phyloP scores from a whole-genome alignment of 768 basidiomycete species.

The Phallus indusiatus region DNA sequence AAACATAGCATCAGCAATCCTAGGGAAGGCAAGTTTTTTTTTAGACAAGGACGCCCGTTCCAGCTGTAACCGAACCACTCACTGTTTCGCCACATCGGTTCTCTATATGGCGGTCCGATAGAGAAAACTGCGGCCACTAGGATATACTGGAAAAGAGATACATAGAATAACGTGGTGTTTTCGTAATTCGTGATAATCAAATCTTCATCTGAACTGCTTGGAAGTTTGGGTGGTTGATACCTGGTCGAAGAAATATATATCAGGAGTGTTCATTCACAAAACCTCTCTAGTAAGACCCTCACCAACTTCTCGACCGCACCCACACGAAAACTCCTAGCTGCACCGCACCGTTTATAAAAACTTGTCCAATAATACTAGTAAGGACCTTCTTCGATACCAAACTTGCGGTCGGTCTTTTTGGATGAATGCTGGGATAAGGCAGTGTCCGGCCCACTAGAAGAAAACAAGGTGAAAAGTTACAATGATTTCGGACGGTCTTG shows the following conservation, averaged over 20 bases:
- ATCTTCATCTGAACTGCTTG: constrained; percentile 44
- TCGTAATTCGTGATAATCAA: constrained; percentile 84
- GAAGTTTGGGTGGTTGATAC: constrained; percentile 64
- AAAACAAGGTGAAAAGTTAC: neutral
- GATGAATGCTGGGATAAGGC: constrained; percentile 77
- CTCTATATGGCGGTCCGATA: constrained; percentile 94
- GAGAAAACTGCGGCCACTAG: constrained; percentile 95
- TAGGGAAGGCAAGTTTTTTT: constrained; percentile 21
- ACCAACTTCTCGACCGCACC: constrained; percentile 84
- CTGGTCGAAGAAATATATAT: constrained; percentile 27
- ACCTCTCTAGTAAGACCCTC: constrained; percentile 16
- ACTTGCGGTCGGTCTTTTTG: constrained; percentile 90
- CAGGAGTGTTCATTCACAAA: neutral
- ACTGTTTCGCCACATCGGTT: constrained; percentile 95
- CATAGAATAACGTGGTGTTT: constrained; percentile 83
- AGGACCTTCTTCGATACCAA: constrained; percentile 94
- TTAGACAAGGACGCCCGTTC: neutral
- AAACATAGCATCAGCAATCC: constrained; percentile 79
- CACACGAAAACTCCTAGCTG: constrained; percentile 88
- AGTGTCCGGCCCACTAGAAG: constrained; percentile 86
- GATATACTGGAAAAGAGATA: constrained; percentile 98
- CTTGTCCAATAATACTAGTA: constrained; percentile 87
- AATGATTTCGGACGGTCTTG: neutral
- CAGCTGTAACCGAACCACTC: constrained; percentile 21
- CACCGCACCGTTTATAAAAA: constrained; percentile 69